Percentiles rank a stretch among this genome's conserved stretches.
These are phyloP conservation scores for Calonectria multiphialidica DNA, from an alignment of 2,329 filamentous ascomycete genomes.

Conservation along the genomic window DNA sequence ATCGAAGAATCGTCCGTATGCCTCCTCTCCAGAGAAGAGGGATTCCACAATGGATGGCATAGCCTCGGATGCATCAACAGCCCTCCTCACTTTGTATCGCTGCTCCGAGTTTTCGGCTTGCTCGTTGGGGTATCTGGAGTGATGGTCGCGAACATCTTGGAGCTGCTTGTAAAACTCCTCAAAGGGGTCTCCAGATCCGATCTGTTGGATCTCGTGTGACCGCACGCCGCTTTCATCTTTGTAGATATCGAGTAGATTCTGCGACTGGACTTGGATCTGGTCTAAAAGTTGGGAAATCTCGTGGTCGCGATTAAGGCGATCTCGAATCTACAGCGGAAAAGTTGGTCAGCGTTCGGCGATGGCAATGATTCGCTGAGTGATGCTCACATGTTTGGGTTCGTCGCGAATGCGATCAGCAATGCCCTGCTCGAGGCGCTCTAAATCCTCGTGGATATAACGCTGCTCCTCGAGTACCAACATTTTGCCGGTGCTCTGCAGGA, in stretches of 20 bases:
- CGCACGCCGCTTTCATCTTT: slow-evolving; percentile 80
- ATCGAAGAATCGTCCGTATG: slow-evolving; percentile 93
- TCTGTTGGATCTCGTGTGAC: slow-evolving; percentile 83
- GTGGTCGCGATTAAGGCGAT: slow-evolving; percentile 90
- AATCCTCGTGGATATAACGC: slow-evolving; percentile 93
- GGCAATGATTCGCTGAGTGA: neutral
- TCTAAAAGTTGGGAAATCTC: slow-evolving; percentile 88
- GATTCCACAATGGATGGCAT: slow-evolving; percentile 81
- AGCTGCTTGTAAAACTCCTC: slow-evolving; percentile 92
- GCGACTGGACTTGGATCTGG: slow-evolving; percentile 89
- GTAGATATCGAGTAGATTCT: slow-evolving; percentile 85
- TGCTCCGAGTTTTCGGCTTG: slow-evolving; percentile 95
- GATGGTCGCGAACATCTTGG: slow-evolving; percentile 84
- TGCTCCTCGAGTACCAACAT: slow-evolving; percentile 96
- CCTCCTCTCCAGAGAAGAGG: slow-evolving; percentile 96
- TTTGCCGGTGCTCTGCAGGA: slow-evolving; percentile 25
- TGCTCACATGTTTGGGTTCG: slow-evolving; percentile 85
- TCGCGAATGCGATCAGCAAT: slow-evolving; percentile 90
- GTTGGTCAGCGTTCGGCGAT: slow-evolving; percentile 34
- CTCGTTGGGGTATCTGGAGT: slow-evolving; percentile 92
- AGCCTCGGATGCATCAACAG: slow-evolving; percentile 73
- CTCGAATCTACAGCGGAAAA: slow-evolving; percentile 75
- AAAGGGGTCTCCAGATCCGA: slow-evolving; percentile 88
- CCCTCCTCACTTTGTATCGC: slow-evolving; percentile 81
- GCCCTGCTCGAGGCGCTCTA: slow-evolving; percentile 95